These are phyloP conservation scores for Hirschioporus abietinus DNA, from an alignment of 768 basidiomycete genomes.

Conservation along the genomic window DNA sequence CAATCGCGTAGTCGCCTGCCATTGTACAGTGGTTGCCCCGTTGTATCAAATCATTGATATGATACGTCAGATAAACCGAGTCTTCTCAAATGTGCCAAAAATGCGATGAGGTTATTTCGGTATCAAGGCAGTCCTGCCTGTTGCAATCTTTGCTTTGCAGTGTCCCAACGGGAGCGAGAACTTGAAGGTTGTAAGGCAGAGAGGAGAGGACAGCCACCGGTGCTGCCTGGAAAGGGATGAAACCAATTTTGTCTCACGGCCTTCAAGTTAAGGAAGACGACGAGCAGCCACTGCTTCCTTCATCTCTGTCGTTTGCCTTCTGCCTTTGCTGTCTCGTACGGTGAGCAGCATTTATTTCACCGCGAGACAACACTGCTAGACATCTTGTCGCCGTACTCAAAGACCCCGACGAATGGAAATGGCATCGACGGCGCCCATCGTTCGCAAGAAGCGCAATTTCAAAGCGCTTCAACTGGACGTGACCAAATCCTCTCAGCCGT, in stretches of 20 bases:
- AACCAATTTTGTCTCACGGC: background rate
- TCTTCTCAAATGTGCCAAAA: background rate
- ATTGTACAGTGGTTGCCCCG: background rate
- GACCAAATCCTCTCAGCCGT: conserved; percentile 33
- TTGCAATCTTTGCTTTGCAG: background rate
- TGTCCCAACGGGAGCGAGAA: background rate
- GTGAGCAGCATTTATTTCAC: background rate
- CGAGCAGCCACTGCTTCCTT: background rate
- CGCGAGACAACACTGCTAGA: background rate
- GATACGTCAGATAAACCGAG: background rate
- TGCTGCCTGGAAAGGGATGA: background rate
- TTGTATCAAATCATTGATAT: background rate
- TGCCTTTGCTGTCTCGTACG: background rate
- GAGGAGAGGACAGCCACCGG: background rate
- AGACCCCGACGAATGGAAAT: background rate
- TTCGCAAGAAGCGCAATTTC: conserved; percentile 91
- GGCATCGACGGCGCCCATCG: conserved; percentile 44
- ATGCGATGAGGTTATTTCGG: background rate
- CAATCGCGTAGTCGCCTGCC: background rate
- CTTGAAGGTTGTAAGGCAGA: background rate
- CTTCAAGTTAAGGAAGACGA: background rate
- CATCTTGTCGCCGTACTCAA: background rate
- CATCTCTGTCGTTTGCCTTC: background rate
- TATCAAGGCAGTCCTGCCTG: background rate
- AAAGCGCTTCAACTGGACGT: conserved; percentile 77